Conservation (phyloP, 768 basidiomycete genomes). For the Termitomyces sp. region DNA sequence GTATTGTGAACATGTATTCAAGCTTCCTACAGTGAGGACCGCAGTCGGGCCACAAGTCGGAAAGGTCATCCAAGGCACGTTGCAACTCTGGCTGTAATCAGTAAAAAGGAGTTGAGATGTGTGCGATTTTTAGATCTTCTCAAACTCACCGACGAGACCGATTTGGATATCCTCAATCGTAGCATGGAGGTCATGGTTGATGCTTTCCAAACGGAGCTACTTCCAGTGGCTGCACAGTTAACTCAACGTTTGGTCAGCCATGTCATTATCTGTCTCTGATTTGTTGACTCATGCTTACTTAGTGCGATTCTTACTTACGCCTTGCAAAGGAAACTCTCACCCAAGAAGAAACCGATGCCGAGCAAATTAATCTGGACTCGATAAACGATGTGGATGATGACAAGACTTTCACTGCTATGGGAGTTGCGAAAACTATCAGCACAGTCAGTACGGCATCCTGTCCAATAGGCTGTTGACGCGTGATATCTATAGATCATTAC, state of each 20-base stretch:
- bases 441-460: conserved; percentile 43
- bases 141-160: conserved; percentile 88
- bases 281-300: background rate
- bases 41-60: conserved; percentile 76
- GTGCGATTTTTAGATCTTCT: conserved; percentile 57
- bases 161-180: conserved; percentile 78
- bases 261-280: background rate
- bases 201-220: conserved; percentile 77
- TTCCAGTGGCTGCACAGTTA: conserved; percentile 82
- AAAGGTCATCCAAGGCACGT: conserved; percentile 80
- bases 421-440: conserved; percentile 79
- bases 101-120: background rate
- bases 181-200: conserved; percentile 88
- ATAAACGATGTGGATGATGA: conserved; percentile 66
- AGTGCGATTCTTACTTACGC: conserved; percentile 85
- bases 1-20: background rate
- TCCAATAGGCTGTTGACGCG: background rate
- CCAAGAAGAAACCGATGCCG: conserved; percentile 47
- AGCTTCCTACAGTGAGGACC: conserved; percentile 47
- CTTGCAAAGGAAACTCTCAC: conserved; percentile 66
- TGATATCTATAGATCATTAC: conserved; percentile 55
- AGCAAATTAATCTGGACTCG: conserved; percentile 54
- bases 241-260: conserved; percentile 66
- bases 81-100: background rate
- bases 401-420: conserved; percentile 87